Evolutionary conservation across 495 filamentous ascomycete species (phyloP).

Genomic region (Neurospora tetraspora): DNA sequence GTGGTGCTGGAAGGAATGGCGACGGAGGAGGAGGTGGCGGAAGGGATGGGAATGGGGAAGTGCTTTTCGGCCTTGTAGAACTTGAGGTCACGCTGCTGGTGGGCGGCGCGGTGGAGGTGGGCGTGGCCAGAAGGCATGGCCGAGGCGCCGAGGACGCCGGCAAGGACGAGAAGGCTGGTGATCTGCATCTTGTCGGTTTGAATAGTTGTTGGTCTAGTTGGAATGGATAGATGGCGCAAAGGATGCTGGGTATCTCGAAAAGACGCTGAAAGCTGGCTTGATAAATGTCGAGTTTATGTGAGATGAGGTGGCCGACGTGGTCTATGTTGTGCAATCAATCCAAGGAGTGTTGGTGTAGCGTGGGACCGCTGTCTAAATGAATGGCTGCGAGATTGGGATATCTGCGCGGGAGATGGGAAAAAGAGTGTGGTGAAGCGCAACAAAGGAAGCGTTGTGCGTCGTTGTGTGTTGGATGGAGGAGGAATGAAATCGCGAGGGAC

Average conservation of each 20-base stretch:
- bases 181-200: slow-evolving; percentile 19
- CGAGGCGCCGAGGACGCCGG: slow-evolving; percentile 16
- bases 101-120: slow-evolving; percentile 20
- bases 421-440: slow-evolving; percentile 23
- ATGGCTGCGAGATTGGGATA: slow-evolving; percentile 23
- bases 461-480: slow-evolving; percentile 5
- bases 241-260: neutral
- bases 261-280: neutral
- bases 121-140: slow-evolving; percentile 25
- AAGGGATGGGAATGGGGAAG: slow-evolving; percentile 3
- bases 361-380: slow-evolving; percentile 16
- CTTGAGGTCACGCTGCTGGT: slow-evolving; percentile 12
- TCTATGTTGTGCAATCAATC: slow-evolving; percentile 12
- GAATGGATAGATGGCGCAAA: neutral
- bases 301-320: neutral
- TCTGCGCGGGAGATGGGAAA: slow-evolving; percentile 12
- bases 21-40: neutral
- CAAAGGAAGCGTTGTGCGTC: slow-evolving; percentile 9
- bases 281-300: neutral
- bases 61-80: slow-evolving; percentile 18
- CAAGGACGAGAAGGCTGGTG: slow-evolving; percentile 16
- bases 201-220: slow-evolving; percentile 2
- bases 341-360: slow-evolving; percentile 7
- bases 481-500: slow-evolving; percentile 1
- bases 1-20: neutral